phyloP scores from a whole-genome alignment of 306 rosid species.

The Trifolium pratense region DNA sequence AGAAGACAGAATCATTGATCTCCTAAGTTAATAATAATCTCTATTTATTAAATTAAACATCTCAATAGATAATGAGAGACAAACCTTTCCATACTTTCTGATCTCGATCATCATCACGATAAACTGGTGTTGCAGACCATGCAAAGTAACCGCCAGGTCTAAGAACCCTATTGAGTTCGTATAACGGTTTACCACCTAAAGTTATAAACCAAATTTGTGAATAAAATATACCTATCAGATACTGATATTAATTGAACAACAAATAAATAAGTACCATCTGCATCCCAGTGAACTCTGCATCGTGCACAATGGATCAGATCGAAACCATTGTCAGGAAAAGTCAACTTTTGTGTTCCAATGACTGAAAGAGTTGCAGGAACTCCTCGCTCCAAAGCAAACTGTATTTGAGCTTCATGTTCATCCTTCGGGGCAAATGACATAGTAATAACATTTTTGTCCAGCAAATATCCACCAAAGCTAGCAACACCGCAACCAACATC shows the following conservation, averaged over 20 bases:
- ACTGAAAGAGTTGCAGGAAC: constrained; percentile 95
- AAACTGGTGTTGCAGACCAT: constrained; percentile 98
- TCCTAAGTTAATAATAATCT: constrained; percentile 5
- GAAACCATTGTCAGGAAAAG: constrained; percentile 74
- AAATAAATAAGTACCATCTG: constrained; percentile 66
- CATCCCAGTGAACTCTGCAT: constrained; percentile 99
- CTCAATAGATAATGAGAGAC: constrained; percentile 40
- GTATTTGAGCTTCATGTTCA: constrained; percentile 99
- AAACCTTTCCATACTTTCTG: constrained; percentile 78
- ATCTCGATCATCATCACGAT: constrained; percentile 75
- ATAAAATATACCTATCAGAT: constrained; percentile 11
- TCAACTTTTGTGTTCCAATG: constrained; percentile 86
- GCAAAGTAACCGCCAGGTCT: constrained; percentile 93
- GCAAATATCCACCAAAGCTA: constrained; percentile 90
- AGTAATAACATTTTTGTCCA: constrained; percentile 79
- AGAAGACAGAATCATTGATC: constrained; percentile 22
- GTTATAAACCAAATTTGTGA: constrained; percentile 35
- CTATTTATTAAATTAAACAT: constrained; percentile 7
- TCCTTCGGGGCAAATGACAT: constrained; percentile 99
- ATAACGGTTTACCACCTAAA: constrained; percentile 86
- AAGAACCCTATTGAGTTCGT: constrained; percentile 90
- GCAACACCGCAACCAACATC: constrained; percentile 99
- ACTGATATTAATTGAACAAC: constrained; percentile 22
- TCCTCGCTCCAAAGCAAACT: constrained; percentile 97
- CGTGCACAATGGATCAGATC: constrained; percentile 97